Evolutionary conservation across 495 filamentous ascomycete species (phyloP), one percentile per base, ranked within the genome.

Genomic region (Parathielavia hyrcaniae): DNA sequence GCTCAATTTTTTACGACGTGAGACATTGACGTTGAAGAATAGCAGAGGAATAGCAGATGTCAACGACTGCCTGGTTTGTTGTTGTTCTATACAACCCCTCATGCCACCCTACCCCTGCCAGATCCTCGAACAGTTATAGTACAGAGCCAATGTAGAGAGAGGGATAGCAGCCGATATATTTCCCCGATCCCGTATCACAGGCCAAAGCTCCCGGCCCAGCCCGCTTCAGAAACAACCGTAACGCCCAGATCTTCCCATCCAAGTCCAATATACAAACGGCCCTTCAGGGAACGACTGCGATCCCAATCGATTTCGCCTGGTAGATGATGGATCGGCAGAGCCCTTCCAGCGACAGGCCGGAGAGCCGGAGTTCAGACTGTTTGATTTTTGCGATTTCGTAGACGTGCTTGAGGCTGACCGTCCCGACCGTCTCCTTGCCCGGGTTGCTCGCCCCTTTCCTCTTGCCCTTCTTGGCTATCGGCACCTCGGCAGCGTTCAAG

Each of bases 371-470:
- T 76, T 98, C 93, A 54, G 79, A 75, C 59, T 89, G 83, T 80
- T 99, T 99, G 73, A 97, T 95, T 77, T 88, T 87, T 66, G 93
- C 93, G 71, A 99, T 99, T 78, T 97, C 92, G 69, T 92, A 97
- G 48, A 99, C 75, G 74, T 99, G 93, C 78, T 99, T 99, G 66
- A 99, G 76, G 58, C 87, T 91, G 41, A 97, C 79, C 14, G 81
- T 82, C 55, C 95, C 93, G 41, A 91, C 82, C 38, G 73, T 82
- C 65, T 93, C 89, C 57, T 86, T 82, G n/a, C 87, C 88, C 13
- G 88, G 86, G 32, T 82, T 83, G 73, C 81, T 84, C 2, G 90
- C 86, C 11, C 90, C 93, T 63, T 85, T 87, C 54, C 89, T 71
- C 60, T 87, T 88, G 57, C 84, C 83, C 72, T 92, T 92, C 62